These are phyloP conservation scores for Citeromyces hawaiiensis DNA, from an alignment of 1,139 yeast species.

Conservation along the genomic window DNA sequence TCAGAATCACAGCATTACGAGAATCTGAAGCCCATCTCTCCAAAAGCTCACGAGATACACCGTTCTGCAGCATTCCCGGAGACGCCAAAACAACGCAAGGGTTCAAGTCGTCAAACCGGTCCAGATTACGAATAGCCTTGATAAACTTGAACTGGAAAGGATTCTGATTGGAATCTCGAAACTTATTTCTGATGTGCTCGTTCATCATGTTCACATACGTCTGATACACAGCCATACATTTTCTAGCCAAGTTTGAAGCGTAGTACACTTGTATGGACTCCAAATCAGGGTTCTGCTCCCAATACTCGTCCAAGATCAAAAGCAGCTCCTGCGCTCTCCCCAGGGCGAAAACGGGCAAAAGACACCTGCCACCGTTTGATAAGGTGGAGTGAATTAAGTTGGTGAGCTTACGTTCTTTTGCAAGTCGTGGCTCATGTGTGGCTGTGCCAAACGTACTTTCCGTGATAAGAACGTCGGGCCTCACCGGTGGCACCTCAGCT, in stretches of 20 bases:
- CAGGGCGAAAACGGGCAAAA: constrained; percentile 89
- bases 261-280: constrained; percentile 76
- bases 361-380: constrained; percentile 80
- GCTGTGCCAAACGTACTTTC: constrained; percentile 98
- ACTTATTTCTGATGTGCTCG: constrained; percentile 68
- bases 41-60: constrained; percentile 78
- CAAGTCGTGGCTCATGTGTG: constrained; percentile 82
- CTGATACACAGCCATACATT: constrained; percentile 95
- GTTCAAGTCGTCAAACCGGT: constrained; percentile 81
- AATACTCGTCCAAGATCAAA: constrained; percentile 83
- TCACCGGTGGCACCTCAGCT: constrained; percentile 85
- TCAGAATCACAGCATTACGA: constrained; percentile 71
- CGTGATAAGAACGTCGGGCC: constrained; percentile 83
- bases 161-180: constrained; percentile 63
- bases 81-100: constrained; percentile 95
- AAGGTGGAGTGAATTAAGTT: constrained; percentile 75
- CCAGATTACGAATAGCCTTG: constrained; percentile 67
- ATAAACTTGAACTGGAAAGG: constrained; percentile 88
- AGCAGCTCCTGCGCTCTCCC: constrained; percentile 94
- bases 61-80: constrained; percentile 97
- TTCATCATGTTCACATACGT: constrained; percentile 97
- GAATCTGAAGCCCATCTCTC: constrained; percentile 98
- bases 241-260: constrained; percentile 87
- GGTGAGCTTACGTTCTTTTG: constrained; percentile 72
- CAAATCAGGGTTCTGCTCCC: constrained; percentile 76